These are phyloP conservation scores for Cerioporus squamosus DNA, from an alignment of 1,284 basidiomycete genomes.

Conservation along the genomic window DNA sequence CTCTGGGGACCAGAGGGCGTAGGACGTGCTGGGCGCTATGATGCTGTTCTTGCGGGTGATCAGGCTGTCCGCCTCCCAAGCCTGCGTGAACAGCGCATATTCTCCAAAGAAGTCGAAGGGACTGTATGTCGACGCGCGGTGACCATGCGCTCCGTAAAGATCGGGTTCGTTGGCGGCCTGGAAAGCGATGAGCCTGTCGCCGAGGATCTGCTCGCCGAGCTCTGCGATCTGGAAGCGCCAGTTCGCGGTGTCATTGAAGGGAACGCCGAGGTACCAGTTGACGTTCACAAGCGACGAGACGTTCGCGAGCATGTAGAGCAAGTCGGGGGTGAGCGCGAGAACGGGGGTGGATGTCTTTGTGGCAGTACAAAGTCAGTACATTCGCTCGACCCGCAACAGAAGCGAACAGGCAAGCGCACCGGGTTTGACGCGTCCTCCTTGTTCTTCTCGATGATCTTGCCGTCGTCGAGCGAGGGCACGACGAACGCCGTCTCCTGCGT, in stretches of 20 bases:
- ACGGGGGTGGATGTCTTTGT: conserved; percentile 44
- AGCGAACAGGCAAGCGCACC: conserved; percentile 35
- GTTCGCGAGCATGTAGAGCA: conserved; percentile 49
- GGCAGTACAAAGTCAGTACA: not conserved
- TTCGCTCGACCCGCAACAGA: not conserved
- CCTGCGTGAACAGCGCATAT: conserved; percentile 46
- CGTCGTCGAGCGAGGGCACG: conserved; percentile 47
- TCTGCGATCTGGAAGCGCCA: conserved; percentile 58
- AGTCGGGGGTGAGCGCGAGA: conserved; percentile 44
- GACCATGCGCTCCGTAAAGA: conserved; percentile 49
- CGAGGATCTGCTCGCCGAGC: conserved; percentile 54
- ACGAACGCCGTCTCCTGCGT: conserved; percentile 65
- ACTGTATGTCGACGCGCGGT: conserved; percentile 43
- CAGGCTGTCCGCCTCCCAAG: conserved; percentile 45
- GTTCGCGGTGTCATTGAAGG: conserved; percentile 56
- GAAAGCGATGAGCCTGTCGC: conserved; percentile 59
- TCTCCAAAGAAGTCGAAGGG: conserved; percentile 55
- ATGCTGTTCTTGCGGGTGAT: conserved; percentile 52
- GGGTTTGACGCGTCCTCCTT: conserved; percentile 44
- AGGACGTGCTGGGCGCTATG: conserved; percentile 50
- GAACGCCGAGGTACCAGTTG: conserved; percentile 53
- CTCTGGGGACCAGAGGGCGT: conserved; percentile 40
- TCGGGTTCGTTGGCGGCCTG: conserved; percentile 77
- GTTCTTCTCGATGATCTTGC: conserved; percentile 56
- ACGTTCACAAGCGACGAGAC: conserved; percentile 42